Base-by-base conservation (phyloP, 306 rosid species). In the Prunus padus region DNA sequence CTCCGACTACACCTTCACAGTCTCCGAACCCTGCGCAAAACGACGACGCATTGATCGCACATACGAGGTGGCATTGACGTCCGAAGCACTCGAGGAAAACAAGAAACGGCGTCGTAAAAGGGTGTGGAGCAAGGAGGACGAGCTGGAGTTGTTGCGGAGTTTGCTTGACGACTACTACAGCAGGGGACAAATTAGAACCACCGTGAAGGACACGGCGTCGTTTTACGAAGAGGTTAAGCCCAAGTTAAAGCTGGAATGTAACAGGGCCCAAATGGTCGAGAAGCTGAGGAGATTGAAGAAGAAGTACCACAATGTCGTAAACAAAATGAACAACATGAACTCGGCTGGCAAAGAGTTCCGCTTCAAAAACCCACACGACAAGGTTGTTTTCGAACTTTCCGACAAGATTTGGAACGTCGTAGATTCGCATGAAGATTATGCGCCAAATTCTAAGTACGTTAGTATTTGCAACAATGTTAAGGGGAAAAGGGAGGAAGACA, bases 111-210 rank as follows among this genome's bases (percentile, higher is more conserved):
- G 30, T 6, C 22, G 74, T 18, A 81, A 87, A 25, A 88, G 92
- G 12, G 63, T 89, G 14, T 92, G 97, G 97, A 89, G 87, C 72
- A 86, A 87, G 28, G 96, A 87, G 67, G 96, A 92, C 70, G 97
- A 92, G 90, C 84, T 88, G 63, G 92, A 79, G 79, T 89, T 92
- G 9, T 19, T 92, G n/a, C 93, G 84, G 57, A 88, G 90, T 0
- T 92, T 92, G 60, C 87, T 88, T 0, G 96, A 86, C 18, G 85
- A 88, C 83, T 89, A 83, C 84, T 82, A 87, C 3, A 55, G 82
- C 0, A 87, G 51, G 51, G 51, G 84, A 25, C 81, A 87, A 33
- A 89, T n/a, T 55, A n/a, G 19, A 10, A 82, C 44, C 72, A 81
- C 19, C 61, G 79, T 18, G 8, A 33, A 31, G 45, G 47, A 49